Evolutionary conservation across 352 stramenopile species (phyloP).

Genomic region (Phytophthora podocarpi): DNA sequence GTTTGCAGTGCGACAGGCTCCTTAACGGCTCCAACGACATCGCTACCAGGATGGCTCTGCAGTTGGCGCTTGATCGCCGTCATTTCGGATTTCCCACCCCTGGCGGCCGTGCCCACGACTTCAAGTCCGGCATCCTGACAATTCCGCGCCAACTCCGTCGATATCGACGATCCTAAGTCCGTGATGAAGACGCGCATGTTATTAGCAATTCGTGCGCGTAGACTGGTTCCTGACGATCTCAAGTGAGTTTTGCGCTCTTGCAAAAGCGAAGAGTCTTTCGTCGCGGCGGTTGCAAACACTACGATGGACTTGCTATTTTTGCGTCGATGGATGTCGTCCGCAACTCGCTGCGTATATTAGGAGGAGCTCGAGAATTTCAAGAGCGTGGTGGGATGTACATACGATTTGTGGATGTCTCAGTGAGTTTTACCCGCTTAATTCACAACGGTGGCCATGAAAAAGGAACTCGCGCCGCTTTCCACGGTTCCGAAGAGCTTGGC

Average conservation of each 20-base stretch:
- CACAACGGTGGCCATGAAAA: slow-evolving; percentile 22
- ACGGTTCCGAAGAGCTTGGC: slow-evolving; percentile 20
- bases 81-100: slow-evolving; percentile 44
- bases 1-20: slow-evolving; percentile 57
- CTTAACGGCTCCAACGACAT: slow-evolving; percentile 45
- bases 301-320: slow-evolving; percentile 31
- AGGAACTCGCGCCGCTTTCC: slow-evolving; percentile 30
- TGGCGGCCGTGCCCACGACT: slow-evolving; percentile 62
- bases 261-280: background rate
- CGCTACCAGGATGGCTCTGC: slow-evolving; percentile 60
- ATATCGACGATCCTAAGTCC: slow-evolving; percentile 67
- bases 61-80: slow-evolving; percentile 55
- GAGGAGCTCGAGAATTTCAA: background rate
- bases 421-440: slow-evolving; percentile 10
- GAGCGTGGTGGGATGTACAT: slow-evolving; percentile 15
- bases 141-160: slow-evolving; percentile 52
- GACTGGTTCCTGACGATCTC: background rate
- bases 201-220: background rate
- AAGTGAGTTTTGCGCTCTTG: background rate
- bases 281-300: slow-evolving; percentile 23
- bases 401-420: slow-evolving; percentile 6
- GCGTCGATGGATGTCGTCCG: background rate
- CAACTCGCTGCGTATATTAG: slow-evolving; percentile 6
- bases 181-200: slow-evolving; percentile 80
- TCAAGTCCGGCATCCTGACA: slow-evolving; percentile 71